A percentile compares a stretch with the other conserved stretches of the same genome.
Conservation (phyloP, 2,329 filamentous ascomycete genomes). For the Myriosclerotinia duriaeana region DNA sequence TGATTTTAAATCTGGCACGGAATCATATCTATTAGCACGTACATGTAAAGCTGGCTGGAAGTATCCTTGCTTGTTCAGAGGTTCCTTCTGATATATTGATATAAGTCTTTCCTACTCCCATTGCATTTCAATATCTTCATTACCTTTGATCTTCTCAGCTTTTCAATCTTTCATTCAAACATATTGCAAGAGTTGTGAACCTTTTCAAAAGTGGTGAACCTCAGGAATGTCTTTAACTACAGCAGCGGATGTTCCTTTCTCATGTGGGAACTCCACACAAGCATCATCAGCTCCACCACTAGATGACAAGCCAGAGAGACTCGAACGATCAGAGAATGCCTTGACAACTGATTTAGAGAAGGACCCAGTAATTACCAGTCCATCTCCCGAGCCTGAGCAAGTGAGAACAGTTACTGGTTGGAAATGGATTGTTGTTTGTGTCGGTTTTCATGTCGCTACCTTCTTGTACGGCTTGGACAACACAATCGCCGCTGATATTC, state of each 20-base stretch:
- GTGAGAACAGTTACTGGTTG: constrained; percentile 28
- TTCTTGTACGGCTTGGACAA: constrained; percentile 25
- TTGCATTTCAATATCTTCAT: neutral
- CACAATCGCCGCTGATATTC: constrained; percentile 47
- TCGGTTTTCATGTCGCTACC: constrained; percentile 13
- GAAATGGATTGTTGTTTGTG: constrained; percentile 35
- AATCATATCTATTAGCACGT: no score
- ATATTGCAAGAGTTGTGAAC: constrained; percentile 1
- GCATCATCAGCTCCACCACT: neutral
- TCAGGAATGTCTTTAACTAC: constrained; percentile 7
- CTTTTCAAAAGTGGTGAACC: no score
- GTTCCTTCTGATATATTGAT: constrained; percentile 11
- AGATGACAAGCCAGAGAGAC: constrained; percentile 11
- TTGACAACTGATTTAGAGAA: constrained; percentile 22
- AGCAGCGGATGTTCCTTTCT: neutral
- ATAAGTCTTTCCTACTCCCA: constrained; percentile 1
- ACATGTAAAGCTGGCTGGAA: constrained; percentile 5
- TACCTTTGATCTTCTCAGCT: neutral
- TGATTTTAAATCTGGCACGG: constrained; percentile 18
- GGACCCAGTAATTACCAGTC: neutral
- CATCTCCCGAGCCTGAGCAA: constrained; percentile 4
- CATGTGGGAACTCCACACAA: neutral
- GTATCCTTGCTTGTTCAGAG: neutral
- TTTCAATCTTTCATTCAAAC: neutral
- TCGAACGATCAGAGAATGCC: constrained; percentile 1